Conservation (phyloP, 1,139 yeast species). For the Pichia sp. region DNA sequence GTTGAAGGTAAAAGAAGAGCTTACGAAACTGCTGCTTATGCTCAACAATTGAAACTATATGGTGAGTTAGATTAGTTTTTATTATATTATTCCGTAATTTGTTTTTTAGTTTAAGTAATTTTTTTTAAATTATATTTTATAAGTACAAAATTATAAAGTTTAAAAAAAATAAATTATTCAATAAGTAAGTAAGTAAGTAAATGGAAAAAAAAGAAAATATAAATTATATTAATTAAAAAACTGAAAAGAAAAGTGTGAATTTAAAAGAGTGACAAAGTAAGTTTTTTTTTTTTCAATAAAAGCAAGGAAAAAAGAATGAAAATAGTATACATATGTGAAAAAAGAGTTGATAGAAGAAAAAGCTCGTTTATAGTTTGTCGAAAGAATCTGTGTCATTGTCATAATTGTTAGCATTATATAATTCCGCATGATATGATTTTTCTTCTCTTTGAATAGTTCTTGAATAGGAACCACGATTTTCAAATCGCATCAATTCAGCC, state of each 20-base stretch:
- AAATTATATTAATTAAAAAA: neutral
- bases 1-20: constrained; percentile 89
- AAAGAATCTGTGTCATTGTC: neutral
- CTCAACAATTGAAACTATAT: constrained; percentile 34
- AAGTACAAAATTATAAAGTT: neutral
- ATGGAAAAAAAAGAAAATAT: neutral
- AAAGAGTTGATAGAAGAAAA: neutral
- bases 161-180: neutral
- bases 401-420: constrained; percentile 10
- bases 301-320: neutral
- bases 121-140: neutral
- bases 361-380: neutral
- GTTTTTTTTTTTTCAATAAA: neutral
- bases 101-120: neutral
- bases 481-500: constrained; percentile 49
- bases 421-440: constrained; percentile 22
- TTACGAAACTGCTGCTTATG: constrained; percentile 68
- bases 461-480: constrained; percentile 31
- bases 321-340: neutral
- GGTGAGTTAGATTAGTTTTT: constrained; percentile 12
- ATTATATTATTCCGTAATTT: neutral
- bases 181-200: neutral
- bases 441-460: constrained; percentile 15
- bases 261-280: neutral
- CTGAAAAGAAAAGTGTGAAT: neutral